Evolutionary conservation across 1,139 yeast species (phyloP).

Genomic region (Yamadazyma dushanensis): DNA sequence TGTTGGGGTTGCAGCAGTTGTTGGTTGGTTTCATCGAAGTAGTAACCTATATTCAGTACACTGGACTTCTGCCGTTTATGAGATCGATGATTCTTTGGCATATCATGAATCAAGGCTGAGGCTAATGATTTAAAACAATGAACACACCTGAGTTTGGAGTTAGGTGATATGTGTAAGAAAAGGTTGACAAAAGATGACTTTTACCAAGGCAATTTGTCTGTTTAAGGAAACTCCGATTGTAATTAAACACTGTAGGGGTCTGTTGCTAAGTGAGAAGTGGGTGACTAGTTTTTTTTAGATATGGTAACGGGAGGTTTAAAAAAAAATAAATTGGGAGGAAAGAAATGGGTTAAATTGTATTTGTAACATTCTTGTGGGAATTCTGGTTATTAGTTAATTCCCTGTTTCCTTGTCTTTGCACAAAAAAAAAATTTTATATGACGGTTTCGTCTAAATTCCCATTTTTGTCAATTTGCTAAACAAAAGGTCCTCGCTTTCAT

Average conservation of each 20-base stretch:
- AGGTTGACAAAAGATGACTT: no score
- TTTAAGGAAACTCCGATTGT: no score
- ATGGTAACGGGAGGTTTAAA: no score
- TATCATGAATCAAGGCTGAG: slow-evolving; percentile 15
- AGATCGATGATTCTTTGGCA: slow-evolving; percentile 27
- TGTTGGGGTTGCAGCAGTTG: background rate
- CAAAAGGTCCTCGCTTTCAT: background rate
- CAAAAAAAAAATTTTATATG: background rate
- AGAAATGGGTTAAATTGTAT: slow-evolving; percentile 3
- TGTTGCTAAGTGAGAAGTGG: no score
- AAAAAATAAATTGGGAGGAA: background rate
- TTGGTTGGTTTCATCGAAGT: slow-evolving; percentile 19
- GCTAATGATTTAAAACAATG: background rate
- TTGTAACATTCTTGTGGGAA: slow-evolving; percentile 1
- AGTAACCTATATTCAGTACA: slow-evolving; percentile 35
- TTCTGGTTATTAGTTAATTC: background rate
- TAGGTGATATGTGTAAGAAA: no score
- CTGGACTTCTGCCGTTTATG: slow-evolving; percentile 48
- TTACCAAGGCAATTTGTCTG: no score
- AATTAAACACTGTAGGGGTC: no score
- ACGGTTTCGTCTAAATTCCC: slow-evolving; percentile 6
- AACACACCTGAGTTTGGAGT: no score
- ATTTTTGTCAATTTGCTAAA: slow-evolving; percentile 5
- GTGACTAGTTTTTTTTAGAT: no score
- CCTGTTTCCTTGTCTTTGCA: background rate